Evolutionary conservation across 2,329 filamentous ascomycete genomes (phyloP).

Genomic region (Massarina eburnea): DNA sequence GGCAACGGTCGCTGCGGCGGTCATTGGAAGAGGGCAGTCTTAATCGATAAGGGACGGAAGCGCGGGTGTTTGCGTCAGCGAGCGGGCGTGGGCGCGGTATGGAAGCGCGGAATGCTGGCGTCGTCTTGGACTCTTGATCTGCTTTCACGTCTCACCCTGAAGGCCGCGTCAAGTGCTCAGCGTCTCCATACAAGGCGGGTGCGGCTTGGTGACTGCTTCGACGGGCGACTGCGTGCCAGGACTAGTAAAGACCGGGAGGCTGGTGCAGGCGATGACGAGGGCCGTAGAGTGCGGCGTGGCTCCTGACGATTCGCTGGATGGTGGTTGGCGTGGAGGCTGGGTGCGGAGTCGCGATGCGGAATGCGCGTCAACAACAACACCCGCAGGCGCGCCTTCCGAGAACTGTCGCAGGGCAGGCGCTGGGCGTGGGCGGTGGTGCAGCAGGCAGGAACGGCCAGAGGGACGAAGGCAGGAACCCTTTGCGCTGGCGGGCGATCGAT

Average conservation of each 20-base stretch:
- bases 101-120: slow-evolving; percentile 31
- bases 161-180: slow-evolving; percentile 27
- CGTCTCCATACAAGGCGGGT: slow-evolving; percentile 40
- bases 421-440: slow-evolving; percentile 8
- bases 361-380: slow-evolving; percentile 25
- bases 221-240: background rate
- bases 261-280: slow-evolving; percentile 11
- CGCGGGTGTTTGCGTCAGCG: slow-evolving; percentile 12
- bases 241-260: slow-evolving; percentile 9
- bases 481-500: slow-evolving; percentile 26
- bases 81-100: slow-evolving; percentile 23
- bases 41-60: slow-evolving; percentile 30
- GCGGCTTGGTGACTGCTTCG: background rate
- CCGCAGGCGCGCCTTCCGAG: slow-evolving; percentile 16
- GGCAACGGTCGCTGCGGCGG: slow-evolving; percentile 19
- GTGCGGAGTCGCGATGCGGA: slow-evolving; percentile 23
- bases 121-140: slow-evolving; percentile 4
- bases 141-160: slow-evolving; percentile 22
- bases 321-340: slow-evolving; percentile 11
- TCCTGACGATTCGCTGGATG: slow-evolving; percentile 29
- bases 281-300: slow-evolving; percentile 13
- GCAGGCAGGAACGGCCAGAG: background rate
- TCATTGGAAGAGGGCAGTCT: slow-evolving; percentile 24
- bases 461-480: background rate
- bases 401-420: slow-evolving; percentile 2